Conservation (phyloP, 2,329 filamentous ascomycete genomes). For the Penicillium sp. region DNA sequence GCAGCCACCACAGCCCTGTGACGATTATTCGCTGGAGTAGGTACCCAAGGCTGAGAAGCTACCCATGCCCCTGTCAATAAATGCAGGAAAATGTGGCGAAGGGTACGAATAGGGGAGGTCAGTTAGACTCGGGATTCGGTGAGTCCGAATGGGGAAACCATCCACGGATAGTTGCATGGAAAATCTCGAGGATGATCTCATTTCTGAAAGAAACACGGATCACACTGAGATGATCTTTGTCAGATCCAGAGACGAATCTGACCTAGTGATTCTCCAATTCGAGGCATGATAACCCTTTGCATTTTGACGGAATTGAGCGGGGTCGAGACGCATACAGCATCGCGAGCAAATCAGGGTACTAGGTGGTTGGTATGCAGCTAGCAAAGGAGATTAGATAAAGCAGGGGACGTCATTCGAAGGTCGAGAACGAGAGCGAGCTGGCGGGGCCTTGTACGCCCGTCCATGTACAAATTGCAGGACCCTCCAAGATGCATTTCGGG, state of each 20-base stretch:
- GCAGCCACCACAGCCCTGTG: slow-evolving; percentile 31
- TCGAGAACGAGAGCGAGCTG: neutral
- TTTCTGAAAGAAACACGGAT: slow-evolving; percentile 2
- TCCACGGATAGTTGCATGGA: slow-evolving; percentile 22
- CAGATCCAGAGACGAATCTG: slow-evolving; percentile 4
- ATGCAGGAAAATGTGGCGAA: neutral
- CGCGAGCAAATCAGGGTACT: neutral
- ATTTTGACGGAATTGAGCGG: slow-evolving; percentile 9
- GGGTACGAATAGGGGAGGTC: neutral
- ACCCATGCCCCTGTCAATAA: neutral
- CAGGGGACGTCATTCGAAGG: neutral
- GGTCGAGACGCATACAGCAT: slow-evolving; percentile 1
- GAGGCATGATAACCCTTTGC: slow-evolving; percentile 10
- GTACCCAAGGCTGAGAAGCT: neutral
- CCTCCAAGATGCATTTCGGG: neutral
- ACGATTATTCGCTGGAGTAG: slow-evolving; percentile 15
- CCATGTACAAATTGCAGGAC: neutral
- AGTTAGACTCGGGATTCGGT: neutral
- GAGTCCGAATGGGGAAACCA: slow-evolving; percentile 9
- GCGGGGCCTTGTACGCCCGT: neutral
- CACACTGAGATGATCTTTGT: neutral
- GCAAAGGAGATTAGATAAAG: slow-evolving; percentile 1
- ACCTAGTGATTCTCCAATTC: neutral
- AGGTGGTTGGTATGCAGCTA: slow-evolving; percentile 7
- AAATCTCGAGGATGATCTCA: slow-evolving; percentile 19